These are phyloP conservation scores for Dionaea muscipula DNA, from an alignment of 179 eudicot genomes.

Conservation along the genomic window DNA sequence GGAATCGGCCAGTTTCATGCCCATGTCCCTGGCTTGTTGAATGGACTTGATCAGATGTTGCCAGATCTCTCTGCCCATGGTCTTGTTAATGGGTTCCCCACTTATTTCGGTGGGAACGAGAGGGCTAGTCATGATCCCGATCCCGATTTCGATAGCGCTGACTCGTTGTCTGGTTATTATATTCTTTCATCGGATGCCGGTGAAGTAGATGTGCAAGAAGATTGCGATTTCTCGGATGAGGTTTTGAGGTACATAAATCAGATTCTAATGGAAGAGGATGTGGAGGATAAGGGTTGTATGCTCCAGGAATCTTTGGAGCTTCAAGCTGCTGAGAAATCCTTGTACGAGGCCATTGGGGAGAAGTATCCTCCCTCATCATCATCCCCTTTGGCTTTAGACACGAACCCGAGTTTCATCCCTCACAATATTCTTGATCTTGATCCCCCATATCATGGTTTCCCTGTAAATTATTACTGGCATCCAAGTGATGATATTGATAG, in stretches of 20 bases:
- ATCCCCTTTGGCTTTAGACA: background rate
- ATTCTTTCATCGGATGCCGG: background rate
- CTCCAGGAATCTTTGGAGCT: slow-evolving; percentile 23
- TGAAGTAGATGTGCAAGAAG: slow-evolving; percentile 17
- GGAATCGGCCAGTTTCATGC: no score
- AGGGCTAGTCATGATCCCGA: slow-evolving; percentile 4
- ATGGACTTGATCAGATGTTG: slow-evolving; percentile 6
- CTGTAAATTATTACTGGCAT: background rate
- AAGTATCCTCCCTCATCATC: slow-evolving; percentile 9
- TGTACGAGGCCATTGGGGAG: slow-evolving; percentile 18
- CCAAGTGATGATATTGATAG: background rate
- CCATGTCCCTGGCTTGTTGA: background rate
- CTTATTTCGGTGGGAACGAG: slow-evolving; percentile 10
- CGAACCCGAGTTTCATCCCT: background rate
- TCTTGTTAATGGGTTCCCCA: slow-evolving; percentile 12
- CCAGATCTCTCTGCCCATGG: slow-evolving; percentile 2
- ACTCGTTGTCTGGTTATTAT: background rate
- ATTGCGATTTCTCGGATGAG: slow-evolving; percentile 25
- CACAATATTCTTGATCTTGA: background rate
- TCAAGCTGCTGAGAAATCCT: slow-evolving; percentile 22
- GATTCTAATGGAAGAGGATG: slow-evolving; percentile 32
- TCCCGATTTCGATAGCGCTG: slow-evolving; percentile 4
- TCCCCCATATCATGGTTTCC: background rate
- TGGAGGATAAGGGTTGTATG: slow-evolving; percentile 27
- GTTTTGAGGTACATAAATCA: slow-evolving; percentile 21